phyloP scores from a whole-genome alignment of 208 protist genomes.

The Crithidia thermophila region DNA sequence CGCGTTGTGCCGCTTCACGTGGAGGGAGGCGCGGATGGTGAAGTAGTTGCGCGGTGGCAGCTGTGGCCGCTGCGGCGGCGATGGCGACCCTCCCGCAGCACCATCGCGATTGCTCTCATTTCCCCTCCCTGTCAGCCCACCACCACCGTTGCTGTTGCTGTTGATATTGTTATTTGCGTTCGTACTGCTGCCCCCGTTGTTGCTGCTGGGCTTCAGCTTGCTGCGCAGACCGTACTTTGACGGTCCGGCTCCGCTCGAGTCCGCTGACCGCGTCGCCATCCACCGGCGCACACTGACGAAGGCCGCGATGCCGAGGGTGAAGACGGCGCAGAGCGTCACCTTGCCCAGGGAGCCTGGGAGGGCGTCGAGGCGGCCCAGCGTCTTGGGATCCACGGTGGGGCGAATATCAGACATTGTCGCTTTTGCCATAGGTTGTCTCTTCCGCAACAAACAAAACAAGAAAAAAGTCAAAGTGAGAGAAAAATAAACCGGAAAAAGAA shows the following conservation, averaged over 20 bases:
- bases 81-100: constrained; percentile 1
- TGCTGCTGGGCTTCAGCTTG: neutral
- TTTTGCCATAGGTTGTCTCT: neutral
- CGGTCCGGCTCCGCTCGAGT: neutral
- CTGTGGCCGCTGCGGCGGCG: constrained; percentile 18
- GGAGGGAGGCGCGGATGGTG: constrained; percentile 54
- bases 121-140: neutral
- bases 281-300: constrained; percentile 26
- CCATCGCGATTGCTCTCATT: neutral
- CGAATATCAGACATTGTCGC: constrained; percentile 3
- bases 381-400: neutral
- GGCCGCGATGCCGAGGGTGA: constrained; percentile 25
- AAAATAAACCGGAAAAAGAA: neutral
- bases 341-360: constrained; percentile 31
- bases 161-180: neutral
- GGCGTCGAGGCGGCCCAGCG: constrained; percentile 19
- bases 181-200: neutral
- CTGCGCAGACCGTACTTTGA: constrained; percentile 3
- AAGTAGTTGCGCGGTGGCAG: constrained; percentile 60
- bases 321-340: constrained; percentile 26
- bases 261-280: constrained; percentile 14
- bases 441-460: neutral
- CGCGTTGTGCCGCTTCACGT: constrained; percentile 67
- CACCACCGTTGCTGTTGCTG: neutral
- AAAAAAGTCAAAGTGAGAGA: constrained; percentile 1